Evolutionary conservation across 805 yeast genomes (phyloP).

Genomic region (Myxozyma monticola): DNA sequence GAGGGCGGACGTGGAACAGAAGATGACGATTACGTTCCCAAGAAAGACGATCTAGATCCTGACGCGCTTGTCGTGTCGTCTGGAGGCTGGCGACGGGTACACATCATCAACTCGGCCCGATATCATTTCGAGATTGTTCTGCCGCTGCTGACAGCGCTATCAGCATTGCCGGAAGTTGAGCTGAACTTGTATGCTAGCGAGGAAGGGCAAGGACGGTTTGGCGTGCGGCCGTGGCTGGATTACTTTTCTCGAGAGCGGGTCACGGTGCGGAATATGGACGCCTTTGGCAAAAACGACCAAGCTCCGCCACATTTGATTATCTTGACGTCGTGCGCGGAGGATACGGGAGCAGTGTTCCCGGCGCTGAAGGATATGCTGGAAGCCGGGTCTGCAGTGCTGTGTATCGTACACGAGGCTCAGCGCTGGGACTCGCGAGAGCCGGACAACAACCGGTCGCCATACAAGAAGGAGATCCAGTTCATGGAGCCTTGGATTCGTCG

Average conservation of each 20-base stretch:
- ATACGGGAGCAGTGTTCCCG: not conserved
- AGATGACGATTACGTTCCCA: too few relatives aligned
- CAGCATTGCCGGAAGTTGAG: constrained; percentile 5
- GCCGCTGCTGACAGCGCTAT: constrained; percentile 18
- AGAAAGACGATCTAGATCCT: too few relatives aligned
- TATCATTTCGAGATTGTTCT: constrained; percentile 27
- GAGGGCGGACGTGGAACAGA: too few relatives aligned
- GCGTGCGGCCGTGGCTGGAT: constrained; percentile 24
- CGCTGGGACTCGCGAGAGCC: constrained; percentile 19
- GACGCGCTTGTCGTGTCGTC: too few relatives aligned
- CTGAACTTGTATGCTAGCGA: constrained; percentile 13
- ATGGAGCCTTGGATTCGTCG: constrained; percentile 20
- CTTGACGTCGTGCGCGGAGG: constrained; percentile 25
- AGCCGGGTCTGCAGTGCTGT: constrained; percentile 21
- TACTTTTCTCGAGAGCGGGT: constrained; percentile 10
- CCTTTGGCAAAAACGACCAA: too few relatives aligned
- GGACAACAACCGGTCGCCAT: constrained; percentile 1
- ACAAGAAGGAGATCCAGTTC: constrained; percentile 6
- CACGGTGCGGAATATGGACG: too few relatives aligned
- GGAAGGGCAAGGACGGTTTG: constrained; percentile 17
- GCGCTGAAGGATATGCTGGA: constrained; percentile 2
- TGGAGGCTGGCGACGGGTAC: too few relatives aligned
- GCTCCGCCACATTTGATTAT: constrained; percentile 29
- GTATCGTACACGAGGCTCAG: constrained; percentile 25
- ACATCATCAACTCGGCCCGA: constrained; percentile 20